Percentiles rank a stretch among this genome's conserved stretches.
These are phyloP conservation scores for Candida cerambycidarum DNA, from an alignment of 805 yeast species.

Conservation along the genomic window DNA sequence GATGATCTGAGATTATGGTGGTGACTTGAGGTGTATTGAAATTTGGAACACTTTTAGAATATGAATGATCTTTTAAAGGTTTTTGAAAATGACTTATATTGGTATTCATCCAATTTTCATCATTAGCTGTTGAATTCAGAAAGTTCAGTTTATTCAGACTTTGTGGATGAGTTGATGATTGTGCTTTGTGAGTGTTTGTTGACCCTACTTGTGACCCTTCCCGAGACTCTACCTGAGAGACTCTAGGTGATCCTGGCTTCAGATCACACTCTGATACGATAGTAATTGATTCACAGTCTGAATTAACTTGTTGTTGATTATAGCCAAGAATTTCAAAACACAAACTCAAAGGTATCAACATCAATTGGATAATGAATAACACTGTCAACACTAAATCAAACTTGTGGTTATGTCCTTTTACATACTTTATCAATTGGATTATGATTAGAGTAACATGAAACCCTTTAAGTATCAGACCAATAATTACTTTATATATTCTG, in stretches of 20 bases:
- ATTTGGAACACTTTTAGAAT: slow-evolving; percentile 13
- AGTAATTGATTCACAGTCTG: slow-evolving; percentile 3
- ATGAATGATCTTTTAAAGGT: not conserved
- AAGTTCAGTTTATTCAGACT: not conserved
- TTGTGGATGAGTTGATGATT: not conserved
- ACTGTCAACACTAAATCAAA: slow-evolving; percentile 7
- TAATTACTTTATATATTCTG: not conserved
- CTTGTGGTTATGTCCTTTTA: not conserved
- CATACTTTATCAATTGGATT: slow-evolving; percentile 2
- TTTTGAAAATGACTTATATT: slow-evolving; percentile 3
- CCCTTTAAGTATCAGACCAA: slow-evolving; percentile 1
- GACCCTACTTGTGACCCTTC: no score
- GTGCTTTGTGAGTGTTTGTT: not conserved
- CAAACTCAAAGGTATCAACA: slow-evolving; percentile 5
- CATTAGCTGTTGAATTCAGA: slow-evolving; percentile 1
- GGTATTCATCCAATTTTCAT: slow-evolving; percentile 16
- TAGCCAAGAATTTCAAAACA: slow-evolving; percentile 1
- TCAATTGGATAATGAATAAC: slow-evolving; percentile 8
- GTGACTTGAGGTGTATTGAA: not conserved
- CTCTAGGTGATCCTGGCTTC: no score
- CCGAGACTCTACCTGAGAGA: no score
- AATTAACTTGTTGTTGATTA: not conserved
- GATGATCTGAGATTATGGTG: not conserved
- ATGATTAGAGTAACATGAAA: slow-evolving; percentile 6
- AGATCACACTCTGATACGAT: no score